Conservation (phyloP, 75 land plant genomes). For the Cryptomeria japonica region DNA sequence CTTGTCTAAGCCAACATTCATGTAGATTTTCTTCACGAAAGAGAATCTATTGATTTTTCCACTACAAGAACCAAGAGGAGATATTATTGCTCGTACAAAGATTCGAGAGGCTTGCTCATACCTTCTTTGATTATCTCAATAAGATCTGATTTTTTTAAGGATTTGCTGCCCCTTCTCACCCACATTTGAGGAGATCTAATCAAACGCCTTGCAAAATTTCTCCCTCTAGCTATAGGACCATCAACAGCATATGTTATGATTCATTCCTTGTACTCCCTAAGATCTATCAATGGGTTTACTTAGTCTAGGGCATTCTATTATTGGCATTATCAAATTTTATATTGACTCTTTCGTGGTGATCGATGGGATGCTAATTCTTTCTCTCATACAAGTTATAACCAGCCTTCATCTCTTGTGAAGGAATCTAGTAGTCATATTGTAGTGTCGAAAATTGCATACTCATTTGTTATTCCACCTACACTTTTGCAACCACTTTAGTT, state of each 20-base stretch:
- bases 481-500: too few relatives aligned
- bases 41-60: background rate
- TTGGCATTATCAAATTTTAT: background rate
- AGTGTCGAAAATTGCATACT: too few relatives aligned
- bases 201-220: background rate
- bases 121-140: background rate
- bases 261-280: background rate
- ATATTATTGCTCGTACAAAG: background rate
- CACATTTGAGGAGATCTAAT: background rate
- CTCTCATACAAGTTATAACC: background rate
- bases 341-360: background rate
- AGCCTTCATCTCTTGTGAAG: background rate
- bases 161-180: background rate
- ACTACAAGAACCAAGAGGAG: background rate
- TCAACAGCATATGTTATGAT: background rate
- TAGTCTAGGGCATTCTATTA: background rate
- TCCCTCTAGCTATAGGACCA: background rate
- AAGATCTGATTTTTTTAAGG: too few relatives aligned
- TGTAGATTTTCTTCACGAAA: background rate
- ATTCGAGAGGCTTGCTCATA: background rate
- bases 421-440: background rate
- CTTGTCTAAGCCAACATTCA: background rate
- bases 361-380: background rate
- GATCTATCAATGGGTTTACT: background rate
- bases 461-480: too few relatives aligned